Conservation (phyloP, 495 filamentous ascomycete genomes). For the Amorphotheca resinae region DNA sequence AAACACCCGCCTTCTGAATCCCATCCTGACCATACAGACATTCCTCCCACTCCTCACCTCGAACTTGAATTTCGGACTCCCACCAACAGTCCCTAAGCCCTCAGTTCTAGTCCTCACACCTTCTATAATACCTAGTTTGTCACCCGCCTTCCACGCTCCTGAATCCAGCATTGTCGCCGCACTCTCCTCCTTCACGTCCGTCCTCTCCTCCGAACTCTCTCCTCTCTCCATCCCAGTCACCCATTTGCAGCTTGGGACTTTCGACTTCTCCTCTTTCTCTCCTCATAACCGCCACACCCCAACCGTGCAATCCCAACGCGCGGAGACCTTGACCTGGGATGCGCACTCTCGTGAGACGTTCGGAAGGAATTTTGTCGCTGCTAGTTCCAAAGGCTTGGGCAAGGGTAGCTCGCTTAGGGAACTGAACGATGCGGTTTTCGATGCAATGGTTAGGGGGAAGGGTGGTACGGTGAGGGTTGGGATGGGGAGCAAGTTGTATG, state of each 20-base stretch:
- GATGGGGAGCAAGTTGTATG: constrained; percentile 67
- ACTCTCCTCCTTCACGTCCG: constrained; percentile 64
- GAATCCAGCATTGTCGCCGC: constrained; percentile 70
- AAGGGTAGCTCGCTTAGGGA: constrained; percentile 59
- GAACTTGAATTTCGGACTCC: constrained; percentile 24
- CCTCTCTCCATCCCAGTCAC: constrained; percentile 63
- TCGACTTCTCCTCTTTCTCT: constrained; percentile 48
- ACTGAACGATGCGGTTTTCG: constrained; percentile 77
- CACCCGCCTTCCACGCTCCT: constrained; percentile 70
- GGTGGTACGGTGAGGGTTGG: constrained; percentile 58
- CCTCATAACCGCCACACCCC: constrained; percentile 13
- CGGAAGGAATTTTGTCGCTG: constrained; percentile 42
- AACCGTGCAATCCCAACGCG: constrained; percentile 19
- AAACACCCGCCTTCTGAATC: constrained; percentile 85
- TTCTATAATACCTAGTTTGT: constrained; percentile 69
- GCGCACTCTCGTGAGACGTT: constrained; percentile 38
- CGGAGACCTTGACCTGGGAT: constrained; percentile 56
- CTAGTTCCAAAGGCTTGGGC: constrained; percentile 29
- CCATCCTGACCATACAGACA: constrained; percentile 71
- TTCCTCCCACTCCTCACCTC: constrained; percentile 72
- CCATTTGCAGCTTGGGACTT: constrained; percentile 76
- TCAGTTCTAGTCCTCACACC: constrained; percentile 74
- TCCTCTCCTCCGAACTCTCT: constrained; percentile 62
- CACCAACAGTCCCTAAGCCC: constrained; percentile 33
- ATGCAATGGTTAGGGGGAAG: constrained; percentile 49